These are phyloP conservation scores for Diospyros lotus DNA, from an alignment of 148 eudicot genomes.

Conservation along the genomic window DNA sequence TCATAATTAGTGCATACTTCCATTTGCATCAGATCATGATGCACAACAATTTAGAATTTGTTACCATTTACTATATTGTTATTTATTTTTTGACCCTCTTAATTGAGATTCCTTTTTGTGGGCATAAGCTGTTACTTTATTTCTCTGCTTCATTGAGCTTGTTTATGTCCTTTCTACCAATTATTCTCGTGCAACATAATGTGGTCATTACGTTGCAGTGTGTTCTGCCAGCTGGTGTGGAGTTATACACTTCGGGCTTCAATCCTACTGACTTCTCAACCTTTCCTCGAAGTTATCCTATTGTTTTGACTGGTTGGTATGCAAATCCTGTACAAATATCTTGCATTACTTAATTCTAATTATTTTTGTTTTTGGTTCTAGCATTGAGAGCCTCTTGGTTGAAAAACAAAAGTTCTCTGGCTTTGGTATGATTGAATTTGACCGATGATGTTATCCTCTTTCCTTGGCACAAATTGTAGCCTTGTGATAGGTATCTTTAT, in stretches of 20 bases:
- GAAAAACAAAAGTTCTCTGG: not conserved
- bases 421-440: not conserved
- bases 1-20: no score
- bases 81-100: conserved; percentile 13
- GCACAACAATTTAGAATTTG: conserved; percentile 1
- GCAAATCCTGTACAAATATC: conserved; percentile 9
- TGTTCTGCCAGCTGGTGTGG: conserved; percentile 96
- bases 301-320: conserved; percentile 94
- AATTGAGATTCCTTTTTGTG: conserved; percentile 6
- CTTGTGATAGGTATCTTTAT: not conserved
- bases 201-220: conserved; percentile 51
- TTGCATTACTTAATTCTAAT: not conserved
- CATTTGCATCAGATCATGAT: not conserved
- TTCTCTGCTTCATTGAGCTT: not conserved
- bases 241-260: conserved; percentile 62
- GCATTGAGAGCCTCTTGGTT: not conserved
- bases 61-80: not conserved
- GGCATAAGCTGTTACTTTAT: not conserved
- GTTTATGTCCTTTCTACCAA: not conserved
- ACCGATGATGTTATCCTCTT: not conserved
- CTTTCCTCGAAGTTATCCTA: conserved; percentile 88
- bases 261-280: conserved; percentile 54
- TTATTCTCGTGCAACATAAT: not conserved
- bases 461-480: not conserved
- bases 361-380: not conserved